phyloP scores from a whole-genome alignment of 305 asterid species.

The Rubia balearica region DNA sequence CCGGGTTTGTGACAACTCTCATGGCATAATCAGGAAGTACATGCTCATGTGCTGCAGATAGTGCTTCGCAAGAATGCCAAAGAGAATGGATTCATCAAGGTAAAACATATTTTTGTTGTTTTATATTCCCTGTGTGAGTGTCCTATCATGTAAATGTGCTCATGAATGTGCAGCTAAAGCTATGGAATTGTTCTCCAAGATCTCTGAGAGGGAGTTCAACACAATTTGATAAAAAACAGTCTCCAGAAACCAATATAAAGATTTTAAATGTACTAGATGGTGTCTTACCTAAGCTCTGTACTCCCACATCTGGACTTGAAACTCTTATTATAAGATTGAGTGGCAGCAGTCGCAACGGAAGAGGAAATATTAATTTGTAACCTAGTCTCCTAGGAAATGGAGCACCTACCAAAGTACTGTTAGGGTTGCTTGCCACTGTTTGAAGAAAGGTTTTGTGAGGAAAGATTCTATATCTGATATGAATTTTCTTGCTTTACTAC shows the following conservation, averaged over 20 bases:
- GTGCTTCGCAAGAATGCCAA: slow-evolving; percentile 66
- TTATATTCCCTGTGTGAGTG: too few relatives aligned
- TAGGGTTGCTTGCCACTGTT: too few relatives aligned
- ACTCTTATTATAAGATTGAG: slow-evolving; percentile 30
- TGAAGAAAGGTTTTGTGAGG: too few relatives aligned
- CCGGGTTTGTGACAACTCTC: slow-evolving; percentile 67
- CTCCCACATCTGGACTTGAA: slow-evolving; percentile 13
- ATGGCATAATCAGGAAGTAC: slow-evolving; percentile 56
- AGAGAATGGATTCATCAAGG: slow-evolving; percentile 69
- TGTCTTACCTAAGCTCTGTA: slow-evolving; percentile 19
- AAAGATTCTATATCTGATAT: too few relatives aligned
- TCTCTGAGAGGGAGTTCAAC: too few relatives aligned
- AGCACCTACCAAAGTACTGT: too few relatives aligned
- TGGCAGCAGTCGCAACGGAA: slow-evolving; percentile 15
- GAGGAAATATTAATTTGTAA: slow-evolving; percentile 35
- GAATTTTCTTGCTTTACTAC: too few relatives aligned
- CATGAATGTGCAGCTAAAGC: too few relatives aligned
- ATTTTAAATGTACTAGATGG: neutral
- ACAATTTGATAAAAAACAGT: neutral
- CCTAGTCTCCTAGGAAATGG: slow-evolving; percentile 24
- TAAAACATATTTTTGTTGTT: slow-evolving; percentile 3
- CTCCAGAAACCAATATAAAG: neutral
- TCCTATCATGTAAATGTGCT: too few relatives aligned
- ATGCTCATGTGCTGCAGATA: slow-evolving; percentile 73
- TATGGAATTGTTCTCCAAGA: too few relatives aligned